A percentile compares a stretch with the other conserved stretches of the same genome.
These are phyloP conservation scores for Diaporthe sp. DNA, from an alignment of 2,329 filamentous ascomycete genomes.

Conservation along the genomic window DNA sequence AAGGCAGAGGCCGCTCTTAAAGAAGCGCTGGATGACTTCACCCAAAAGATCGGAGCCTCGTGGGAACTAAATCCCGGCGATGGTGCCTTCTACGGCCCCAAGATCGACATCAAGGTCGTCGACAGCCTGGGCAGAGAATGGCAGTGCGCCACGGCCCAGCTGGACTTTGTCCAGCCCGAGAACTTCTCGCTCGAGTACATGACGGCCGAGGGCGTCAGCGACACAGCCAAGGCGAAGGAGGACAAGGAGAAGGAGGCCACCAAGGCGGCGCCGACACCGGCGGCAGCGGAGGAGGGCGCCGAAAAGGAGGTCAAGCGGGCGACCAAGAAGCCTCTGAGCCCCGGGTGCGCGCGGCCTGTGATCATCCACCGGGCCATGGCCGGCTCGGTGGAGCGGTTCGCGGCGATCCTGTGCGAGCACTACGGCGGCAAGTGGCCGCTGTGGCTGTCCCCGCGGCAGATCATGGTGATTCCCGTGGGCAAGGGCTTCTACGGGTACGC, in stretches of 20 bases:
- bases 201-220: constrained; percentile 71
- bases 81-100: constrained; percentile 97
- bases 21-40: constrained; percentile 83
- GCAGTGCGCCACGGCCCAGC: constrained; percentile 89
- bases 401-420: constrained; percentile 85
- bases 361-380: constrained; percentile 91
- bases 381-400: constrained; percentile 73
- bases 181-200: constrained; percentile 92
- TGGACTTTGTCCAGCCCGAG: constrained; percentile 87
- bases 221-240: constrained; percentile 48
- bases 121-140: constrained; percentile 85
- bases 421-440: constrained; percentile 91
- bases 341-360: constrained; percentile 82
- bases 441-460: constrained; percentile 87
- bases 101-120: constrained; percentile 96
- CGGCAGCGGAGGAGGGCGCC: constrained; percentile 52
- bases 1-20: constrained; percentile 86
- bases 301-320: constrained; percentile 56
- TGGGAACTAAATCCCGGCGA: constrained; percentile 97
- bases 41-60: constrained; percentile 65
- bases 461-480: constrained; percentile 83
- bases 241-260: constrained; percentile 43
- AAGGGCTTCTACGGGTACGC: constrained; percentile 80
- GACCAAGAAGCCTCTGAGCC: constrained; percentile 67
- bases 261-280: constrained; percentile 46